Evolutionary conservation across 345 rosid genomes (phyloP).

Genomic region (Eucalyptus marginata): DNA sequence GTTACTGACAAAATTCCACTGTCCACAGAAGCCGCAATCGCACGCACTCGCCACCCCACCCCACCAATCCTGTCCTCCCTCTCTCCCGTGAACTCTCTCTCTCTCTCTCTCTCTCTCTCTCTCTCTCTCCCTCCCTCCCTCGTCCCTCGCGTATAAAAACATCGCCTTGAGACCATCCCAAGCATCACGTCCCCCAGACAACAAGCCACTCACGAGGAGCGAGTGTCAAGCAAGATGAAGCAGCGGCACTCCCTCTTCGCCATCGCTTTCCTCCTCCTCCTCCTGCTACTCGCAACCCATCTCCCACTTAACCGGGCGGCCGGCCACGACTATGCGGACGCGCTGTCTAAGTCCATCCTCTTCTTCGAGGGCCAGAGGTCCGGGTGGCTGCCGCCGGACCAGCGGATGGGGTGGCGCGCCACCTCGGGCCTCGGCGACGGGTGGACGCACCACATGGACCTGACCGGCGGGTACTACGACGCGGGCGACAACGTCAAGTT

Average conservation of each 20-base stretch:
- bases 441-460: conserved; percentile 45
- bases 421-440: conserved; percentile 81
- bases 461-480: conserved; percentile 88
- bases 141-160: neutral
- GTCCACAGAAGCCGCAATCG: neutral
- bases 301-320: neutral
- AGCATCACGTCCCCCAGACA: neutral
- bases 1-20: neutral
- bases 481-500: conserved; percentile 96
- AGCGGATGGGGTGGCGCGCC: conserved; percentile 55
- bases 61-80: neutral
- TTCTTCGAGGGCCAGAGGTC: conserved; percentile 98
- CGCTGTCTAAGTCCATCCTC: conserved; percentile 77
- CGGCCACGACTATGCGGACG: conserved; percentile 58
- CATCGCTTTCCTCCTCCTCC: neutral
- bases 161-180: neutral
- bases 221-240: neutral
- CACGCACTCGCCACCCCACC: neutral
- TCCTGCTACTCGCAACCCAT: neutral
- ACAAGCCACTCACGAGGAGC: neutral
- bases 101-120: neutral
- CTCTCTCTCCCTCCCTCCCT: too few species aligned
- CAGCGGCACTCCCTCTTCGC: neutral
- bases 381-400: conserved; percentile 65
- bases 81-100: neutral